phyloP scores from a whole-genome alignment of 768 basidiomycete species.

The Amyloporia xantha region DNA sequence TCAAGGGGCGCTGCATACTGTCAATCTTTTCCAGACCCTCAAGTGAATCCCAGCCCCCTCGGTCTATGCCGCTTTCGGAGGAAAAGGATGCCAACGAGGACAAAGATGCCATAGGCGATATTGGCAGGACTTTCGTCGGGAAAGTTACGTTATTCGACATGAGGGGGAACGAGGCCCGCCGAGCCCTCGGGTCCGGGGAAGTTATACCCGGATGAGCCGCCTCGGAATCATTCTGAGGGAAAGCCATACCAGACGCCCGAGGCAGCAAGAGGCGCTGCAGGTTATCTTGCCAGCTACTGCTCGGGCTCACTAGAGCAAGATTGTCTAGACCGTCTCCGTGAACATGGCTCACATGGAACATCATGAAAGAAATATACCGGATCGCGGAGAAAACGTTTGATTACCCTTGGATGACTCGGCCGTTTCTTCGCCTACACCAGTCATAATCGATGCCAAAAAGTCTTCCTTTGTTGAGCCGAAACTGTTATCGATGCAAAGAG shows the following conservation, averaged over 20 bases:
- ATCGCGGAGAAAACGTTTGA: neutral
- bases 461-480: slow-evolving; percentile 27
- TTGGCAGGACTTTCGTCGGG: neutral
- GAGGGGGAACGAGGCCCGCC: slow-evolving; percentile 12
- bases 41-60: neutral
- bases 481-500: slow-evolving; percentile 5
- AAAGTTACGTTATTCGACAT: slow-evolving; percentile 1
- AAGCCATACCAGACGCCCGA: neutral
- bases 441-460: slow-evolving; percentile 23
- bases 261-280: slow-evolving; percentile 9
- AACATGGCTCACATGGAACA: neutral
- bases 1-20: neutral
- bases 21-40: slow-evolving; percentile 6
- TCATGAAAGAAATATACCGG: neutral
- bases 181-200: slow-evolving; percentile 2
- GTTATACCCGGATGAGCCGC: neutral
- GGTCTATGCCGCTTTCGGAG: neutral
- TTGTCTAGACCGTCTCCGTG: slow-evolving; percentile 6
- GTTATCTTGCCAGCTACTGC: slow-evolving; percentile 15
- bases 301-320: slow-evolving; percentile 12
- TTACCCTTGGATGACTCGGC: slow-evolving; percentile 8
- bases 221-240: neutral
- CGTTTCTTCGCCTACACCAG: slow-evolving; percentile 14
- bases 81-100: neutral
- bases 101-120: neutral